Percentiles rank a stretch among this genome's conserved stretches.
These are phyloP conservation scores for Ammopiptanthus mongolicus DNA, from an alignment of 306 rosid species.

Conservation along the genomic window DNA sequence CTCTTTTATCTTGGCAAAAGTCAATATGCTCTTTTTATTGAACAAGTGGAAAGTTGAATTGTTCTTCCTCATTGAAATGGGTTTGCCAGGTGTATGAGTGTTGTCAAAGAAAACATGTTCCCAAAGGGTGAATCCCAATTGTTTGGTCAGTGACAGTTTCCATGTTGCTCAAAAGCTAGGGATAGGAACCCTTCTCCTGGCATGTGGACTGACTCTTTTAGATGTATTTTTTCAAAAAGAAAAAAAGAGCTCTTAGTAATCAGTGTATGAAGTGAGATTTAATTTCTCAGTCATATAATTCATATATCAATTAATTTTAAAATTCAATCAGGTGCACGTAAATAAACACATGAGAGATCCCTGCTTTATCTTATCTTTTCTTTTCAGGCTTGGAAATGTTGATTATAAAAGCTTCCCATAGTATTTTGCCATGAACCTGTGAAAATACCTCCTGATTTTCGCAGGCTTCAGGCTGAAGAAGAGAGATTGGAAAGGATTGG, in stretches of 20 bases:
- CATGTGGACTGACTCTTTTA: not conserved
- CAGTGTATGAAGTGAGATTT: not conserved
- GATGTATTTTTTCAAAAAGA: not conserved
- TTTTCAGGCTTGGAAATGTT: constrained; percentile 20
- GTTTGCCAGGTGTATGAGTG: not conserved
- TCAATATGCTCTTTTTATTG: not conserved
- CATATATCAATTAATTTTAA: not conserved
- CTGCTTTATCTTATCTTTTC: not conserved
- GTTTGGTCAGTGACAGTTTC: not conserved
- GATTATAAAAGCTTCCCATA: not conserved
- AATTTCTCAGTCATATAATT: not conserved
- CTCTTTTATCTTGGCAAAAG: not conserved
- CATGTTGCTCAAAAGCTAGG: not conserved
- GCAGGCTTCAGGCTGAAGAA: constrained; percentile 81
- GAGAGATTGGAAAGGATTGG: constrained; percentile 67
- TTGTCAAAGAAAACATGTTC: not conserved
- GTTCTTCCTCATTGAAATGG: not conserved
- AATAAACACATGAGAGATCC: not conserved
- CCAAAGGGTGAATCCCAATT: not conserved
- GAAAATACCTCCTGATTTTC: constrained; percentile 10
- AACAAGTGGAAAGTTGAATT: not conserved
- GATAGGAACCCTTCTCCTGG: not conserved
- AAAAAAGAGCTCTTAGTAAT: not conserved
- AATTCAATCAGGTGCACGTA: not conserved
- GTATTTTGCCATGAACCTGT: not conserved